These are phyloP conservation scores for Fusarium illudens DNA, from an alignment of 2,329 filamentous ascomycete genomes.

Conservation along the genomic window DNA sequence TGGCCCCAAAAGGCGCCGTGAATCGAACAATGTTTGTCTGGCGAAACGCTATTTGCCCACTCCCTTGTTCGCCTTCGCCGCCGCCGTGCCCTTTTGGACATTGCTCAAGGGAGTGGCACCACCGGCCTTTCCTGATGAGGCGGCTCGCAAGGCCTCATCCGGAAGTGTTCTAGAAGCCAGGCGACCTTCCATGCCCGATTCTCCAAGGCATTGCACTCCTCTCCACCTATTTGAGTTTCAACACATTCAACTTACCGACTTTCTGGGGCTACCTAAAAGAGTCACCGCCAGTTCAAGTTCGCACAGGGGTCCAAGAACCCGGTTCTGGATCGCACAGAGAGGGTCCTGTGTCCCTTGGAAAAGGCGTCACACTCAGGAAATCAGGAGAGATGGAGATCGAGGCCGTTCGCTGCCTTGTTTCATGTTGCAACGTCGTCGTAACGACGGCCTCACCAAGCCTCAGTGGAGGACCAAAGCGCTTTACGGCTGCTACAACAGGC, in stretches of 20 bases:
- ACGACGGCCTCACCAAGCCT: slow-evolving; percentile 7
- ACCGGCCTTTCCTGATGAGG: slow-evolving; percentile 14
- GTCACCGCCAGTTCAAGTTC: slow-evolving; percentile 28
- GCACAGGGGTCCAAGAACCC: slow-evolving; percentile 22
- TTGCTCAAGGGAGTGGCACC: slow-evolving; percentile 1
- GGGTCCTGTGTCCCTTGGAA: neutral
- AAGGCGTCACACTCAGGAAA: slow-evolving; percentile 13
- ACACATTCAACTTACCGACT: slow-evolving; percentile 35
- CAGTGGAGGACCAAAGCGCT: slow-evolving; percentile 3
- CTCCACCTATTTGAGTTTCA: slow-evolving; percentile 29
- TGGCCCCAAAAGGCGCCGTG: slow-evolving; percentile 7
- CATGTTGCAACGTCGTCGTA: slow-evolving; percentile 17
- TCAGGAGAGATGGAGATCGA: slow-evolving; percentile 14
- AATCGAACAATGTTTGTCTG: slow-evolving; percentile 23
- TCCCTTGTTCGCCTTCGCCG: slow-evolving; percentile 2
- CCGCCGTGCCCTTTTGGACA: slow-evolving; percentile 9
- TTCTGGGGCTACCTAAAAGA: slow-evolving; percentile 16
- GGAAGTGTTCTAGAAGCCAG: slow-evolving; percentile 38
- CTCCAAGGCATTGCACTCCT: slow-evolving; percentile 3
- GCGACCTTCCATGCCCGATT: neutral
- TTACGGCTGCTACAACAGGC: slow-evolving; percentile 2
- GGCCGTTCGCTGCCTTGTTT: slow-evolving; percentile 21
- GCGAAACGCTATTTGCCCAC: slow-evolving; percentile 22
- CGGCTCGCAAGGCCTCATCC: slow-evolving; percentile 21
- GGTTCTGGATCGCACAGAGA: slow-evolving; percentile 16